phyloP scores from a whole-genome alignment of 495 filamentous ascomycete species.

The Jackrogersella multiformis region DNA sequence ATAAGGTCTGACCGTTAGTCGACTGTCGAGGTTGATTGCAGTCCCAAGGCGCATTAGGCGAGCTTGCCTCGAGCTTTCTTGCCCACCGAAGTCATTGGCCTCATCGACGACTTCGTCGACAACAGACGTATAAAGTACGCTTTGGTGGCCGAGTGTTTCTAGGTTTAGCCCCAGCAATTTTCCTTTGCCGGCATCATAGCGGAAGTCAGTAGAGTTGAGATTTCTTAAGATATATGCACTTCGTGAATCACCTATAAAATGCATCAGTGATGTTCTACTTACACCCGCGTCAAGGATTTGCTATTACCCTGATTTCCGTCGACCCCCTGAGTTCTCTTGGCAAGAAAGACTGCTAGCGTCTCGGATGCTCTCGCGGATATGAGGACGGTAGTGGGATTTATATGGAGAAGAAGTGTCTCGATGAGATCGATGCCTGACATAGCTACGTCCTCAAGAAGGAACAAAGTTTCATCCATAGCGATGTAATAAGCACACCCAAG shows the following conservation, averaged over 20 bases:
- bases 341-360: conserved; percentile 57
- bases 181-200: conserved; percentile 72
- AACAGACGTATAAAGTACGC: conserved; percentile 63
- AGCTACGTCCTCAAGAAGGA: conserved; percentile 82
- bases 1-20: conserved; percentile 44
- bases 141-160: conserved; percentile 56
- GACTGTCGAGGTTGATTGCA: conserved; percentile 81
- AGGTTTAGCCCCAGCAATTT: conserved; percentile 70
- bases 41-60: conserved; percentile 76
- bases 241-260: conserved; percentile 43
- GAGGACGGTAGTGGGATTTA: conserved; percentile 82
- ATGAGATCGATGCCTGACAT: conserved; percentile 75
- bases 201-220: conserved; percentile 80
- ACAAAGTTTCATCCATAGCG: conserved; percentile 75
- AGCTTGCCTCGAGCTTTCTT: conserved; percentile 60
- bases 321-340: conserved; percentile 52
- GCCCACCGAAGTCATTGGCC: conserved; percentile 51
- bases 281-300: background rate
- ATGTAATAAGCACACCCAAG: conserved; percentile 91
- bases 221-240: conserved; percentile 76
- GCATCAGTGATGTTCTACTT: conserved; percentile 15
- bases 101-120: conserved; percentile 58
- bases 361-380: conserved; percentile 77
- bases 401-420: conserved; percentile 77
- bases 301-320: conserved; percentile 47